Evolutionary conservation across 768 basidiomycete species (phyloP), one percentile per base, ranked within the genome.

Genomic region (Suillus lakei): DNA sequence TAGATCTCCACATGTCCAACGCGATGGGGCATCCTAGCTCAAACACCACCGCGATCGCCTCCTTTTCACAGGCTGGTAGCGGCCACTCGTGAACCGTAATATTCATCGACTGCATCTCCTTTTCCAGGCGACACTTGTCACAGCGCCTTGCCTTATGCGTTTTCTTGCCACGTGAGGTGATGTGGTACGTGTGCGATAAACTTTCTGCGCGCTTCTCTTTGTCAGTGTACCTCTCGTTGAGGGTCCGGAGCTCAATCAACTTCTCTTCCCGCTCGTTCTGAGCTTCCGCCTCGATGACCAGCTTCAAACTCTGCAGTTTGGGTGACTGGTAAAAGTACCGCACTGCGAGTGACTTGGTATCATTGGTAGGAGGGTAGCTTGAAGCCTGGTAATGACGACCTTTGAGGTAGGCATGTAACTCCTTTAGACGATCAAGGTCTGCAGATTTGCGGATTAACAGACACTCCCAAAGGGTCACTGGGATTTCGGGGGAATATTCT

Each of bases 31-130:
- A 77, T 13, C 69, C 64, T 4, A 84, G 67, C 66, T 86, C 84
- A 60, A 86, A 86, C 1, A 85, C 70, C 13, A 78, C 74, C 0
- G 68, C 70, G 62, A 78, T 70, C 0, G 76, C 75, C 13, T 63
- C 34, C 6, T 69, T n/a, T 6, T 21, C 34, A 21, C 70, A 39
- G 3, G 64, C 39, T 1, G 85, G 83, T 50, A 86, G 68, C 0
- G 84, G 85, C 84, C 83, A 84, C 61, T 86, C 85, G 41, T 82
- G 74, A 8, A 81, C 67, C 0, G 32, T 1, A 30, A 86, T 84
- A 0, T 32, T 6, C 72, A 84, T 67, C 0, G 0, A 26, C 0
- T 38, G 26, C 0, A 74, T 70, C 56, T 70, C 21, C 23, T 51
- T 63, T 34, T 75, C 61, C 23, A 77, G 51, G 1, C 13, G 4